phyloP scores from a whole-genome alignment of 176 grass and related monocot genomes.

The Hsuehochloa calcarea region DNA sequence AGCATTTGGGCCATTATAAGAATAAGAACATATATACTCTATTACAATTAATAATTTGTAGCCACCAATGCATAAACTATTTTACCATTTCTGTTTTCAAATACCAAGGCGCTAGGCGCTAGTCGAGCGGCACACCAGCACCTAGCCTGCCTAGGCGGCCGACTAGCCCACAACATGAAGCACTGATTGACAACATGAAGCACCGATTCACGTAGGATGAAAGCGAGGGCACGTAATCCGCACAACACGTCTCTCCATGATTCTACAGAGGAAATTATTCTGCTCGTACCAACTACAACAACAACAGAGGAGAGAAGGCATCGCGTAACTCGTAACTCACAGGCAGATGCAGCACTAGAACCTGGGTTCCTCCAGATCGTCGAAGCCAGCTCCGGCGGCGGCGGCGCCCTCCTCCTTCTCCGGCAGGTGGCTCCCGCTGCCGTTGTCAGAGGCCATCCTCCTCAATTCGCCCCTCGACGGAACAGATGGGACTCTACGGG shows the following conservation, averaged over 20 bases:
- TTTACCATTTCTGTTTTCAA: neutral
- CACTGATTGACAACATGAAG: neutral
- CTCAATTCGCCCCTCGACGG: neutral
- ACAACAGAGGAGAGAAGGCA: neutral
- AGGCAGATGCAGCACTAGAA: slow-evolving; percentile 87
- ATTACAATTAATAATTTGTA: neutral
- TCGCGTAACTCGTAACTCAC: slow-evolving; percentile 53
- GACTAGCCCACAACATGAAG: too few species aligned
- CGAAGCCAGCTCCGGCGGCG: neutral
- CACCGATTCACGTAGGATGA: neutral
- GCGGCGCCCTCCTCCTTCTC: neutral
- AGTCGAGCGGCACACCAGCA: too few species aligned
- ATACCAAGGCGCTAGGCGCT: too few species aligned
- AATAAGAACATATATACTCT: neutral
- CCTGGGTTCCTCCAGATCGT: slow-evolving; percentile 28
- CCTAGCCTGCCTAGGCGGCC: too few species aligned
- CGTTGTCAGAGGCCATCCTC: neutral
- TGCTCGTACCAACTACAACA: too few species aligned
- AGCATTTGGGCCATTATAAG: slow-evolving; percentile 10
- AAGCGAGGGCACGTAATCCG: neutral
- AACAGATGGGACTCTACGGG: slow-evolving; percentile 4
- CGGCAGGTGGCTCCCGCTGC: neutral
- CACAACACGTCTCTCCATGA: neutral
- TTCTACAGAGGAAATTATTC: neutral
- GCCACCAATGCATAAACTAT: neutral